phyloP scores from a whole-genome alignment of 2,329 filamentous ascomycete species.

The Hymenoscyphus fraxineus region DNA sequence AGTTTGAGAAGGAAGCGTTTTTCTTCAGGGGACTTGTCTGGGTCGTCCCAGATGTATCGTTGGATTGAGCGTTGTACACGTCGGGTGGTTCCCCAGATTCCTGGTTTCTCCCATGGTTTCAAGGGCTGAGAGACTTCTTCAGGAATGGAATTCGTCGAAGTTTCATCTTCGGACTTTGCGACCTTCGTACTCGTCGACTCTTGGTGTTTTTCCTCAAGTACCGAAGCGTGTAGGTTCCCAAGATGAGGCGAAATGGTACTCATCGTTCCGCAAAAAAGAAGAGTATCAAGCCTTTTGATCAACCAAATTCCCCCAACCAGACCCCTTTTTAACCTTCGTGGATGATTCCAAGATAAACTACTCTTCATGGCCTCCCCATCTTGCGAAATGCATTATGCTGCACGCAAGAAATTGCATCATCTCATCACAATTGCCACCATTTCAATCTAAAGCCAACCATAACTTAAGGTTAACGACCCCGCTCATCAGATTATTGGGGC shows the following conservation, averaged over 20 bases:
- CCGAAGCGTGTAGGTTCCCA: background rate
- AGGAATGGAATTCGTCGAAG: background rate
- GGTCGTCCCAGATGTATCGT: slow-evolving; percentile 34
- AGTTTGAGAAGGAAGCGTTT: slow-evolving; percentile 47
- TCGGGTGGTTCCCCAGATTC: slow-evolving; percentile 12
- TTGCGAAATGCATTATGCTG: background rate
- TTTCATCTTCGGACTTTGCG: background rate
- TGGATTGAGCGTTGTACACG: slow-evolving; percentile 21
- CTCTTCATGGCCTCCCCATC: background rate
- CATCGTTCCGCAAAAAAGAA: background rate
- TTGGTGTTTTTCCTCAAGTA: background rate
- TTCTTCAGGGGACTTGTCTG: slow-evolving; percentile 36
- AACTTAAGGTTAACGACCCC: background rate
- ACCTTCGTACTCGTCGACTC: background rate
- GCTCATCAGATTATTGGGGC: background rate
- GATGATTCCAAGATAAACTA: background rate
- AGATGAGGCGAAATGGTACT: background rate
- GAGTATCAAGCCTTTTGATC: background rate
- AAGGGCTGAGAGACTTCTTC: background rate
- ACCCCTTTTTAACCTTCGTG: background rate
- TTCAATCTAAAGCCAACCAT: background rate
- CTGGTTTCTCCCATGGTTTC: slow-evolving; percentile 22
- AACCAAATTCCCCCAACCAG: background rate
- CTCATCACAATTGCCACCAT: background rate
- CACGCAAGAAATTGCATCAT: background rate